These are phyloP conservation scores for Chaetomidium leptoderma DNA, from an alignment of 495 filamentous ascomycete genomes.

Conservation along the genomic window DNA sequence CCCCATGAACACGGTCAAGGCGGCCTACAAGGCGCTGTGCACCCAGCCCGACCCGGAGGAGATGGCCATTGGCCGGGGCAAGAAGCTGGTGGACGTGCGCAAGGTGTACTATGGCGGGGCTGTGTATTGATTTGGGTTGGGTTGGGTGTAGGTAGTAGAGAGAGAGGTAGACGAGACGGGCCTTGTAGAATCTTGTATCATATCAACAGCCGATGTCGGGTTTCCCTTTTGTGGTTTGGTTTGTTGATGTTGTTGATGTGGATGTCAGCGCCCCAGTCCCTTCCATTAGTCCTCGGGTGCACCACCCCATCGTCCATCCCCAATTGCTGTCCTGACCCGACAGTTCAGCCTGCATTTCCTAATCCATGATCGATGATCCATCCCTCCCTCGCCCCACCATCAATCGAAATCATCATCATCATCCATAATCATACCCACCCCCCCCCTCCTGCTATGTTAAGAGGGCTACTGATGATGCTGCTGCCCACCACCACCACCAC, in stretches of 20 bases:
- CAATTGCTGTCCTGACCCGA: too few relatives aligned
- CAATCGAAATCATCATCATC: neutral
- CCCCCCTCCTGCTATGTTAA: constrained; percentile 4
- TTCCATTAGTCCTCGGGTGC: too few relatives aligned
- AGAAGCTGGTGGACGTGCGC: constrained; percentile 90
- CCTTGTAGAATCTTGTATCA: constrained; percentile 1
- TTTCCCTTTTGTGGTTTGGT: neutral
- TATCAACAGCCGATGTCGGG: neutral
- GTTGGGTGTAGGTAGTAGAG: too few relatives aligned
- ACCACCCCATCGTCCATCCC: too few relatives aligned
- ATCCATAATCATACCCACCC: neutral
- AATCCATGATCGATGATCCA: too few relatives aligned
- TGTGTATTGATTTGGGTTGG: constrained; percentile 39
- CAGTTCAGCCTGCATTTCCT: too few relatives aligned
- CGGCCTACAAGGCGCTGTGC: constrained; percentile 73
- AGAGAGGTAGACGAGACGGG: neutral
- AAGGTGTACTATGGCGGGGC: constrained; percentile 95
- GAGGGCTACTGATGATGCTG: too few relatives aligned
- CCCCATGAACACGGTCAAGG: constrained; percentile 95
- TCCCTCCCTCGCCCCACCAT: too few relatives aligned
- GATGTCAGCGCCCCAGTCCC: neutral
- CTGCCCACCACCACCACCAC: constrained; percentile 8
- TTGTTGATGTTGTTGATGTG: too few relatives aligned
- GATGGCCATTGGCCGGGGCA: constrained; percentile 77
- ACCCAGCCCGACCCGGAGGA: constrained; percentile 82